These are phyloP conservation scores for Globisporangium viniferum DNA, from an alignment of 352 stramenopile species.

Conservation along the genomic window DNA sequence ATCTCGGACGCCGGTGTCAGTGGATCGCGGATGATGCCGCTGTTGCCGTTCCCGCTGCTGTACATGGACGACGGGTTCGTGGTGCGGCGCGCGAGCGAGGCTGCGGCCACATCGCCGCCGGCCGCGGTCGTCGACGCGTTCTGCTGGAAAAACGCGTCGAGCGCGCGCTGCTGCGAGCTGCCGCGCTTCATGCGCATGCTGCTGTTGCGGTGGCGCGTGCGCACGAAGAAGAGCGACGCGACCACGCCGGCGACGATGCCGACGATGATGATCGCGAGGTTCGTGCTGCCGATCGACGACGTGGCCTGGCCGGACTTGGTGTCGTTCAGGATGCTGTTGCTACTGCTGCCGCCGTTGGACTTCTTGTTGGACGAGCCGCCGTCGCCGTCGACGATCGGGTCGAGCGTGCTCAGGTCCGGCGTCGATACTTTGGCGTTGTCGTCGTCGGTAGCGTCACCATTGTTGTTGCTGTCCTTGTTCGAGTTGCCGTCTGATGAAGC, in stretches of 20 bases:
- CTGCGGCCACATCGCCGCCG: neutral
- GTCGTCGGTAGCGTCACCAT: neutral
- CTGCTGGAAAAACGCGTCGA: conserved; percentile 54
- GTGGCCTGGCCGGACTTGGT: conserved; percentile 22
- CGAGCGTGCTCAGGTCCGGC: conserved; percentile 26
- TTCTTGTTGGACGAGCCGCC: conserved; percentile 1
- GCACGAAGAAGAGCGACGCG: conserved; percentile 58
- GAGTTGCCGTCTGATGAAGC: neutral
- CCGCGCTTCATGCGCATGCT: conserved; percentile 23
- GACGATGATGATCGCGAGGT: conserved; percentile 41
- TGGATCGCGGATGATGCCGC: conserved; percentile 20
- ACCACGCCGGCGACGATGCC: conserved; percentile 45
- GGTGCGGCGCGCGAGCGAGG: neutral
- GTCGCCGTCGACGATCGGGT: conserved; percentile 27
- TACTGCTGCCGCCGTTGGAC: conserved; percentile 14
- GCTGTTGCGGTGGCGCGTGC: conserved; percentile 25
- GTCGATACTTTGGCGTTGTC: conserved; percentile 16
- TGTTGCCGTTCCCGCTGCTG: conserved; percentile 13
- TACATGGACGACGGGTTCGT: conserved; percentile 13
- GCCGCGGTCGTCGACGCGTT: conserved; percentile 35
- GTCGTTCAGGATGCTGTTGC: conserved; percentile 14
- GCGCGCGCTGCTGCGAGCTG: conserved; percentile 36
- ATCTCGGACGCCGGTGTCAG: conserved; percentile 39
- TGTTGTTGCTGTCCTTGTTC: neutral
- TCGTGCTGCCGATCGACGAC: conserved; percentile 28